Percentiles rank a stretch among this genome's conserved stretches.
Conservation (phyloP, 139 green algal species). For the Chlorella sp. region DNA sequence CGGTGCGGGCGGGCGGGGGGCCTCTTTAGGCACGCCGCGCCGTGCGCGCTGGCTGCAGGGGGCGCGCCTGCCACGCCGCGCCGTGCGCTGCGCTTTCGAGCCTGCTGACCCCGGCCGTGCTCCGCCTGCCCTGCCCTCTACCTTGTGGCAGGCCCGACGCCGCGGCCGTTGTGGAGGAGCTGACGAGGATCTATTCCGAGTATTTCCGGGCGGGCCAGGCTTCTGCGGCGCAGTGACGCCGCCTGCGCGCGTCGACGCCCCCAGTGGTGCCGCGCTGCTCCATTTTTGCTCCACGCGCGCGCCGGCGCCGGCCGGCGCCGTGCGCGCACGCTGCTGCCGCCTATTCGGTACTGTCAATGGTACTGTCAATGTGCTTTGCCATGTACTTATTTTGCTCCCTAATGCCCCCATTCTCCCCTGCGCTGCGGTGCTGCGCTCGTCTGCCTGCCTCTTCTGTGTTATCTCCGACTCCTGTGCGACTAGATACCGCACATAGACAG, state of each 20-base stretch:
- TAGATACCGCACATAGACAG: not conserved
- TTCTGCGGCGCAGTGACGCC: not conserved
- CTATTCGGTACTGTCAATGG: too few species aligned
- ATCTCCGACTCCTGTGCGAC: not conserved
- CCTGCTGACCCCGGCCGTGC: too few species aligned
- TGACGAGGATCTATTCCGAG: too few species aligned
- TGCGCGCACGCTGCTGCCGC: too few species aligned
- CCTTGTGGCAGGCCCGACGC: not conserved
- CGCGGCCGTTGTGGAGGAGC: too few species aligned
- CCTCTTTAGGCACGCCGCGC: too few species aligned
- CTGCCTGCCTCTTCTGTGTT: not conserved
- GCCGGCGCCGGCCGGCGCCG: too few species aligned
- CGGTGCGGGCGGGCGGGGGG: too few species aligned
- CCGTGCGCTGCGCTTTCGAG: too few species aligned
- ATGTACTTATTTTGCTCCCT: not conserved
- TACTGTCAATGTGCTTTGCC: not conserved
- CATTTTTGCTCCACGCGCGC: not conserved
- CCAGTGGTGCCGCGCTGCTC: not conserved
- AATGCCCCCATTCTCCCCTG: not conserved
- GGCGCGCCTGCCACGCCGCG: too few species aligned
- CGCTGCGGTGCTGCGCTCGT: not conserved
- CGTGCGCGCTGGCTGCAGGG: too few species aligned
- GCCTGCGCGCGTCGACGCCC: not conserved
- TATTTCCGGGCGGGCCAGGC: not conserved
- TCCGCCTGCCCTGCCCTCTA: too few species aligned